Conservation (phyloP, 2,329 filamentous ascomycete species). For the Sarocladium strictum region DNA sequence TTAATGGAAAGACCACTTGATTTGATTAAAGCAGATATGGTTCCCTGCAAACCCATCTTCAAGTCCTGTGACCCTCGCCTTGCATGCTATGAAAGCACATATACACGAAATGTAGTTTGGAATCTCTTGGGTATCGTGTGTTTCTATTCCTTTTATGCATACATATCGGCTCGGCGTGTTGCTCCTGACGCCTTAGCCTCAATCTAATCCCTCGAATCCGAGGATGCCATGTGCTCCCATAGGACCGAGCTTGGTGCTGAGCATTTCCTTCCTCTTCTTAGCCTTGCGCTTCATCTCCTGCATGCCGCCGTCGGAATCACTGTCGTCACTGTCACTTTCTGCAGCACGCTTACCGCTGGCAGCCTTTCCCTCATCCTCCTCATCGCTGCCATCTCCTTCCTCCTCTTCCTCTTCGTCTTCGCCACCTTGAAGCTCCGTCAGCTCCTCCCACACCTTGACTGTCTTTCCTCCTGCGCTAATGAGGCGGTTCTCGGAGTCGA, state of each 20-base stretch:
- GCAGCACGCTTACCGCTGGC: constrained; percentile 40
- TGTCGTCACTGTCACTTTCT: constrained; percentile 39
- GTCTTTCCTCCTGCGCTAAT: constrained; percentile 82
- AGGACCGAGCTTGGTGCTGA: constrained; percentile 38
- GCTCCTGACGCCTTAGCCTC: neutral
- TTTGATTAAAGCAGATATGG: too few species aligned
- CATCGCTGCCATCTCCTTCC: constrained; percentile 32
- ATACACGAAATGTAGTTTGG: too few species aligned
- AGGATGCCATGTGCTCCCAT: constrained; percentile 47
- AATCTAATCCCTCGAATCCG: constrained; percentile 43
- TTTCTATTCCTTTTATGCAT: neutral
- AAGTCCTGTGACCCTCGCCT: too few species aligned
- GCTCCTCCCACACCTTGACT: constrained; percentile 91
- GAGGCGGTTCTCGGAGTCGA: constrained; percentile 80
- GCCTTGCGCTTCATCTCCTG: constrained; percentile 38
- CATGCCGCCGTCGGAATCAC: constrained; percentile 22
- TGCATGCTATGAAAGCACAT: too few species aligned
- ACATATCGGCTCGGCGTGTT: neutral
- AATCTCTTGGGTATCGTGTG: constrained; percentile 15
- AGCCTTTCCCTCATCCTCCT: constrained; percentile 34
- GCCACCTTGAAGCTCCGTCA: constrained; percentile 44
- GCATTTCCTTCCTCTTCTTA: constrained; percentile 37
- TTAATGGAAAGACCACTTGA: too few species aligned
- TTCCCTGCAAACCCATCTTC: too few species aligned
- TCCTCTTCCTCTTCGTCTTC: constrained; percentile 43